These are phyloP conservation scores for Paramecium biaurelia DNA, from an alignment of 73 alveolate genomes.

Conservation along the genomic window DNA sequence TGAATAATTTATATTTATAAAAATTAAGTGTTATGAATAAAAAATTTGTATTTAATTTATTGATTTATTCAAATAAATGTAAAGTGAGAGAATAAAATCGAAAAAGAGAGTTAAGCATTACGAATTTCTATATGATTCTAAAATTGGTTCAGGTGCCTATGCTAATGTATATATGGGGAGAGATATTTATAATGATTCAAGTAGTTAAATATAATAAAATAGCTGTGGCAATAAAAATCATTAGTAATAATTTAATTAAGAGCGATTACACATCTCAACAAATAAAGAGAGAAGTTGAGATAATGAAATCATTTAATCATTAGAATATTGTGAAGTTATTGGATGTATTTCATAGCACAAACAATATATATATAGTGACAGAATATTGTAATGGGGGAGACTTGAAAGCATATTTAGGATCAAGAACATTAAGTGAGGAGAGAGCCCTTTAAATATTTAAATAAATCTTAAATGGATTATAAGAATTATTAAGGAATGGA, in stretches of 20 bases:
- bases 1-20: neutral
- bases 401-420: slow-evolving; percentile 37
- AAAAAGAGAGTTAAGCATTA: slow-evolving; percentile 27
- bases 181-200: slow-evolving; percentile 27
- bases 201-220: neutral
- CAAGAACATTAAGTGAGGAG: neutral
- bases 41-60: neutral
- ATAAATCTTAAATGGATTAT: slow-evolving; percentile 41
- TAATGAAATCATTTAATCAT: slow-evolving; percentile 56
- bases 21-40: neutral
- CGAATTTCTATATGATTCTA: neutral
- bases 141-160: slow-evolving; percentile 43
- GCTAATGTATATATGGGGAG: slow-evolving; percentile 22
- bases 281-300: slow-evolving; percentile 50
- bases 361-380: slow-evolving; percentile 58
- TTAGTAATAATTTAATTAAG: slow-evolving; percentile 16
- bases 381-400: slow-evolving; percentile 66
- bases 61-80: neutral
- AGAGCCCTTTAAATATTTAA: slow-evolving; percentile 44
- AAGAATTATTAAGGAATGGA: slow-evolving; percentile 55
- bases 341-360: slow-evolving; percentile 61
- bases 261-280: slow-evolving; percentile 52
- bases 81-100: slow-evolving; percentile 35
- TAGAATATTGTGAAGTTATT: slow-evolving; percentile 44
- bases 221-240: slow-evolving; percentile 64